Conservation (phyloP, 305 asterid genomes). For the Solanum hybrid region DNA sequence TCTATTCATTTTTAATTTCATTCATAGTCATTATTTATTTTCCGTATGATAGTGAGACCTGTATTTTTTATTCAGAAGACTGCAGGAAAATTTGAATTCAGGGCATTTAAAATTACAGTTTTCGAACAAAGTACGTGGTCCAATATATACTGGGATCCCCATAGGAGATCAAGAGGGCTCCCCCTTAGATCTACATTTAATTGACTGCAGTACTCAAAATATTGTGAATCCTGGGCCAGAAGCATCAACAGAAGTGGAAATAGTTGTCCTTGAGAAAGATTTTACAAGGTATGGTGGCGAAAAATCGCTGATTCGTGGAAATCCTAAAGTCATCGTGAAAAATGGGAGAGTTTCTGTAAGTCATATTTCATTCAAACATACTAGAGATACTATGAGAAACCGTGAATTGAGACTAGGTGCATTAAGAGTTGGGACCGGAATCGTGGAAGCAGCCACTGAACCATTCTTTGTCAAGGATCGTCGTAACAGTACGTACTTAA, state of each 20-base stretch:
- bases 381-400: not conserved
- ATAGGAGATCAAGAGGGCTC: constrained; percentile 20
- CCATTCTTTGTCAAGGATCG: constrained; percentile 13
- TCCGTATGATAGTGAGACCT: not conserved
- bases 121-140: constrained; percentile 14
- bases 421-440: not conserved
- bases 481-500: constrained; percentile 3
- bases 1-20: not conserved
- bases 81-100: not conserved
- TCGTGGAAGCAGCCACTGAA: constrained; percentile 16
- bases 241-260: constrained; percentile 34
- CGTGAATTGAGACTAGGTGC: constrained; percentile 9
- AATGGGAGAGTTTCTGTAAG: constrained; percentile 10
- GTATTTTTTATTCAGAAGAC: not conserved
- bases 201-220: constrained; percentile 27
- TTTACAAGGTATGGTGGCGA: not conserved
- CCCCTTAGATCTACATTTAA: constrained; percentile 24
- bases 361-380: constrained; percentile 6
- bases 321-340: not conserved
- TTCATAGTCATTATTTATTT: not conserved
- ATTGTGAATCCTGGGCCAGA: constrained; percentile 26
- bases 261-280: constrained; percentile 28
- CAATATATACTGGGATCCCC: constrained; percentile 36
- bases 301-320: constrained; percentile 2
- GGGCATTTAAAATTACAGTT: constrained; percentile 25